Conservation (phyloP, 768 basidiomycete species). For the Stropharia rugosoannulata region DNA sequence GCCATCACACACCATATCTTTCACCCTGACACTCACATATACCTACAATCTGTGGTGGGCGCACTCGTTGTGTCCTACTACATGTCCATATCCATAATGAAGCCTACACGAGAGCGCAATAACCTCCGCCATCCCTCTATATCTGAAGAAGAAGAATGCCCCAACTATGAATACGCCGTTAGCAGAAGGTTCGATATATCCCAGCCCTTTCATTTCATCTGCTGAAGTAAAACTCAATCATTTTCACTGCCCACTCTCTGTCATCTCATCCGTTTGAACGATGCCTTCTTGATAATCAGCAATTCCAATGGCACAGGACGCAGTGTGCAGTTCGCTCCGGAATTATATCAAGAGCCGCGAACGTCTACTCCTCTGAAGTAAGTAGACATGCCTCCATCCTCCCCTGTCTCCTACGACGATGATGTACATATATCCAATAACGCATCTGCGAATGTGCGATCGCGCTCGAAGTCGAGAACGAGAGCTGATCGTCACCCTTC, state of each 20-base stretch:
- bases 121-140: slow-evolving; percentile 10
- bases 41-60: background rate
- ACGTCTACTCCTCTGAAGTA: slow-evolving; percentile 22
- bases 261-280: background rate
- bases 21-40: background rate
- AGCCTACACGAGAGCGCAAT: slow-evolving; percentile 14
- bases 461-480: background rate
- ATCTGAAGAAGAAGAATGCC: slow-evolving; percentile 34
- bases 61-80: slow-evolving; percentile 1
- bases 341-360: slow-evolving; percentile 15
- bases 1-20: background rate
- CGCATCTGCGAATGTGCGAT: background rate
- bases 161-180: slow-evolving; percentile 38
- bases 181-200: slow-evolving; percentile 34
- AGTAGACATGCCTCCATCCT: slow-evolving; percentile 1
- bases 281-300: slow-evolving; percentile 12
- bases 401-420: background rate
- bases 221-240: slow-evolving; percentile 12
- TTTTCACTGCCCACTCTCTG: slow-evolving; percentile 3
- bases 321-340: slow-evolving; percentile 18
- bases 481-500: background rate
- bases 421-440: background rate
- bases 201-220: slow-evolving; percentile 9
- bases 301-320: slow-evolving; percentile 26
- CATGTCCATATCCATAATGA: slow-evolving; percentile 27